Base-by-base conservation (phyloP, 177 flowering plant species). In the Vitis hybrid region DNA sequence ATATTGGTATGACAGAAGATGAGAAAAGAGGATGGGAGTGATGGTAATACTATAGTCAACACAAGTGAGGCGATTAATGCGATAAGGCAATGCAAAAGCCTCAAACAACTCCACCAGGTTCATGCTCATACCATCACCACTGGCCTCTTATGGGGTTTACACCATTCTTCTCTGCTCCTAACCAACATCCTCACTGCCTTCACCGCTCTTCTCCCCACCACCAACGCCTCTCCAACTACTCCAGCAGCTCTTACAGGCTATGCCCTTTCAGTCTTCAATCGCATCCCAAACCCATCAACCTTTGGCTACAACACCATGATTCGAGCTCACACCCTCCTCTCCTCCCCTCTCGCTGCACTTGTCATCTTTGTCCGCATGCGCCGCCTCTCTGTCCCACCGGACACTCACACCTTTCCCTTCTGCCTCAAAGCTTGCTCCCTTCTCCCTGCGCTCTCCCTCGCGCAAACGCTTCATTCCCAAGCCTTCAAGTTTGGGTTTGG, bases 321-420 rank as follows among this genome's bases (percentile, higher is more conserved):
- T 62, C 78, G 92, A 11, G 75, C 76, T 11, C 81, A 86, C 72
- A 83, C 84, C 51, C 85, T 86, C 62, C 80, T 82, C 62, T 76
- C 83, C 23, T 71, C 85, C 30, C 87, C 90, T 30, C 71, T 70
- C 60, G 11, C 75, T 26, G 86, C 94, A 51, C 80, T 89, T 69
- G 65, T 1, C 45, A 76, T 86, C 69, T 93, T 85, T 62, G 59
- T 30, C 56, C 74, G 64, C 63, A 87, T 93, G 91, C 87, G 85
- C 68, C 82, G 76, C 18, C 64, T 59, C 7, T 74, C 82, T 1
- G 45, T 89, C 48, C 84, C 87, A 2, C 93, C 84, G 12, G 98
- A 93, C 67, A 71, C 81, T 49, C 89, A 91, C 80, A 85, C 96
- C 66, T 89, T 77, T 80, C 94, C 96, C 62, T 89, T 92, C 62